Evolutionary conservation across 352 stramenopile genomes (phyloP).

Genomic region (Phytophthora cajani): DNA sequence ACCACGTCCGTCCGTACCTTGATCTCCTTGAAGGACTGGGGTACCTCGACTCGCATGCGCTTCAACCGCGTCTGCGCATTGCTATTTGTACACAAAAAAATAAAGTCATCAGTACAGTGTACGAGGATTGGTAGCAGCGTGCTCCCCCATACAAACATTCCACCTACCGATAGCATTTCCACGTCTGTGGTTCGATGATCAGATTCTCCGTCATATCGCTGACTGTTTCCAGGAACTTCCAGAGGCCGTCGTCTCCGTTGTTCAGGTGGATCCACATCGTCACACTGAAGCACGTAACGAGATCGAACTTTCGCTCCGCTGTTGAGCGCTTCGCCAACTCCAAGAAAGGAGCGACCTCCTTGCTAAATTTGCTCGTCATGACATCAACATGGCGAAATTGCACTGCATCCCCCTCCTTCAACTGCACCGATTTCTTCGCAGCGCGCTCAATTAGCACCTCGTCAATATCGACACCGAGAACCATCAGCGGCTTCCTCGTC

Average conservation of each 20-base stretch:
- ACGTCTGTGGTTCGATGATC: conserved; percentile 84
- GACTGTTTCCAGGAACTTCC: conserved; percentile 71
- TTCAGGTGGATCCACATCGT: conserved; percentile 92
- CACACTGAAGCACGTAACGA: conserved; percentile 85
- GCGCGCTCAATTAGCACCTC: conserved; percentile 68
- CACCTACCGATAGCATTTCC: conserved; percentile 85
- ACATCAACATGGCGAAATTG: conserved; percentile 69
- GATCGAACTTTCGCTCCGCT: conserved; percentile 57
- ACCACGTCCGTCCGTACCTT: conserved; percentile 69
- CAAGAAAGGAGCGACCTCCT: conserved; percentile 51
- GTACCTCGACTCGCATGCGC: conserved; percentile 55
- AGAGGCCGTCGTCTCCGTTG: conserved; percentile 82
- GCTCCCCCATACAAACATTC: neutral
- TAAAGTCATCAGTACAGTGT: conserved; percentile 9
- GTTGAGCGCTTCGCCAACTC: conserved; percentile 45
- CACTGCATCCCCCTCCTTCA: conserved; percentile 43
- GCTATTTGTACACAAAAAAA: conserved; percentile 30
- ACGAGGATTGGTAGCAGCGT: conserved; percentile 1
- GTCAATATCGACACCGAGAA: conserved; percentile 82
- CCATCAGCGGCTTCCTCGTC: conserved; percentile 50
- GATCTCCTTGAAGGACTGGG: conserved; percentile 65
- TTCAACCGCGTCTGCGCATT: conserved; percentile 76
- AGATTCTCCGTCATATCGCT: conserved; percentile 69
- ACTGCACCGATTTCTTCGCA: conserved; percentile 43
- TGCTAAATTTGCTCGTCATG: conserved; percentile 54